Base-by-base conservation (phyloP, 495 filamentous ascomycete genomes). In the Neurospora sp. region DNA sequence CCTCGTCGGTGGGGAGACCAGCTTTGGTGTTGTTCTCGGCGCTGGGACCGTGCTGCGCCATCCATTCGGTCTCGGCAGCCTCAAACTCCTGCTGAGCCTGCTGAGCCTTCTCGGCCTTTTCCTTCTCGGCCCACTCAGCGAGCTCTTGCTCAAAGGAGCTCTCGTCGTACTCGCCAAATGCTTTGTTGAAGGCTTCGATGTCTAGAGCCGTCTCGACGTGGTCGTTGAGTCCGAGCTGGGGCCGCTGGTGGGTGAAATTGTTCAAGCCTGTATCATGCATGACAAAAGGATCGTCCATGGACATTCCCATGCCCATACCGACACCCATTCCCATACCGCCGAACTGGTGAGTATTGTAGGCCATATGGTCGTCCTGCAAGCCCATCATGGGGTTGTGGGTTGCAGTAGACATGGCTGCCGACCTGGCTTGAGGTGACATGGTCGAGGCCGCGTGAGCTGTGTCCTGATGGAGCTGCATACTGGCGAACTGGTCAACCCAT, bases 401-500 rank as follows among this genome's bases (percentile, higher is more conserved):
- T 40, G 31, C 34, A 34, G 71, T 38, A 45, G 71, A 21, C 43
- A 75, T 73, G 71, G 71, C 9, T 7, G 39, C 43, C 17, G 71
- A 37, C 11, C 15, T 69, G 73, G 43, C 15, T 24, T 73, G 74
- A 28, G 9, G 13, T 0, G 69, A 37, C 48, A 75, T 76, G 5
- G 75, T 40, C 13, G 70, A 5, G 71, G 40, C 71, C 21, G 70
- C 21, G 19, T 62, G 71, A 39, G 69, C 72, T 28, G 62, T 19
- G 34, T 48, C 75, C 21, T 37, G n/a, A 38, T 19, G 40, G 5
- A 80, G 42, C 38, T 80, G 74, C 78, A 80, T 78, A 37, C 37
- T 62, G 42, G 73, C 66, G 69, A 81, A 81, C 75, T 81, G 70
- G 37, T 70, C 69, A 7, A 80, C 77, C 80, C 80, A 81, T 13